Base-by-base conservation (phyloP, 257 asterid genomes). In the Paulownia fortunei region DNA sequence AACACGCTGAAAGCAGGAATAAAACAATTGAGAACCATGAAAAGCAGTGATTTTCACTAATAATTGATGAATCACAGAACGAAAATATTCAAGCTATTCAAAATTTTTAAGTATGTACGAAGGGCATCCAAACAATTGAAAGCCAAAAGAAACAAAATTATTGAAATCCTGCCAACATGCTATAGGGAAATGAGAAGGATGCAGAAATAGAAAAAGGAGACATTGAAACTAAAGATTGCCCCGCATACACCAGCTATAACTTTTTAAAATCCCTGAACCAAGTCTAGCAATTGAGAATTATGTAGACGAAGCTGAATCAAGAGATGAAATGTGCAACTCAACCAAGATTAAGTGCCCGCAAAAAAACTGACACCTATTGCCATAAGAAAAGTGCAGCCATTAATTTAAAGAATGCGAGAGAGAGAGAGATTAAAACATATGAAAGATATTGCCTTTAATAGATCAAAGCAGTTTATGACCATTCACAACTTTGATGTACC, bases 1-100 rank as follows among this genome's bases (percentile, higher is more conserved):
- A 62, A 96, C 99, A 63, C 98, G 99, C 99, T 93, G 92, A 69
- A 85, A 79, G 36, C 13, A 51, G 27, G 51, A 66, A 41, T 0
- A 36, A 64, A 23, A 68, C 37, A 27, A 1, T 73, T 74, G 19
- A 82, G 62, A 78, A 44, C 32, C 26, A 15, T 51, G 65, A 54
- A 13, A 58, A 47, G 5, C 13, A 63, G 26, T 46, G 8, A 73
- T 46, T 37, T 60, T 30, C 63, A 68, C 30, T 2, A n/a, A 42
- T 61, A 56, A 65, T 51, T 34, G 32, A 76, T 26, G 42, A 21
- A 61, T 52, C 56, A 16, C 19, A 79, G 15, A 27, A 37, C 26
- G n/a, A 69, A 41, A 63, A 47, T 15, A 27, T 27, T 74, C 49
- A 51, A 62, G 39, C 73, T 54, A 74, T 51, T 24, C 56, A 75